phyloP scores from a whole-genome alignment of 257 asterid species.

The Craterostigma plantagineum region DNA sequence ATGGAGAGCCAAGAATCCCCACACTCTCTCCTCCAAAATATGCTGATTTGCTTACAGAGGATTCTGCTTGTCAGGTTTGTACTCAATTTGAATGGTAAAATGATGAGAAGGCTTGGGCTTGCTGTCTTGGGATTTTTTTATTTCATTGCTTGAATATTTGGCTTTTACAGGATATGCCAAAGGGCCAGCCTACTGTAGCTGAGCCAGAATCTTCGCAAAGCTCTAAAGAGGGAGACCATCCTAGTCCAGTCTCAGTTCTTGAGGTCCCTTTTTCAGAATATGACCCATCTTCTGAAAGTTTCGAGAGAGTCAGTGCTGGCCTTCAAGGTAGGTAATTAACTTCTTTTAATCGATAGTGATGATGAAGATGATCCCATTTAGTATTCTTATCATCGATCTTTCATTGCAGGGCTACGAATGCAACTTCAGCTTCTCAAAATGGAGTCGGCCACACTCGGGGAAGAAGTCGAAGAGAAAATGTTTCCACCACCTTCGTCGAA shows the following conservation, averaged over 20 bases:
- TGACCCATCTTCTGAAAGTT: slow-evolving; percentile 56
- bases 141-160: not conserved
- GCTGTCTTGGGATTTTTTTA: slow-evolving; percentile 4
- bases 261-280: slow-evolving; percentile 40
- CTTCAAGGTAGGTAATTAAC: slow-evolving; percentile 44
- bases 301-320: slow-evolving; percentile 61
- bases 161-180: slow-evolving; percentile 23
- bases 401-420: slow-evolving; percentile 43
- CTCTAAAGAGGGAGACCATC: slow-evolving; percentile 63
- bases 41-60: slow-evolving; percentile 13
- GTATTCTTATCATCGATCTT: too few species aligned
- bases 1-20: slow-evolving; percentile 20
- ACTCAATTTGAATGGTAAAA: too few species aligned
- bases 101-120: slow-evolving; percentile 43
- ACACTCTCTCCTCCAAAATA: slow-evolving; percentile 15
- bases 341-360: too few species aligned
- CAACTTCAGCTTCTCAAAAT: slow-evolving; percentile 73
- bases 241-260: slow-evolving; percentile 75
- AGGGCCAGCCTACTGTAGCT: slow-evolving; percentile 15
- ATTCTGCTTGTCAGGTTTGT: slow-evolving; percentile 13
- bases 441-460: slow-evolving; percentile 50
- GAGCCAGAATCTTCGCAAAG: slow-evolving; percentile 43
- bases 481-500: slow-evolving; percentile 11
- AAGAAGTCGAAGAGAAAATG: slow-evolving; percentile 29
- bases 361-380: not conserved